Base-by-base conservation (phyloP, 1,139 yeast genomes). In the Pichia norvegensis region DNA sequence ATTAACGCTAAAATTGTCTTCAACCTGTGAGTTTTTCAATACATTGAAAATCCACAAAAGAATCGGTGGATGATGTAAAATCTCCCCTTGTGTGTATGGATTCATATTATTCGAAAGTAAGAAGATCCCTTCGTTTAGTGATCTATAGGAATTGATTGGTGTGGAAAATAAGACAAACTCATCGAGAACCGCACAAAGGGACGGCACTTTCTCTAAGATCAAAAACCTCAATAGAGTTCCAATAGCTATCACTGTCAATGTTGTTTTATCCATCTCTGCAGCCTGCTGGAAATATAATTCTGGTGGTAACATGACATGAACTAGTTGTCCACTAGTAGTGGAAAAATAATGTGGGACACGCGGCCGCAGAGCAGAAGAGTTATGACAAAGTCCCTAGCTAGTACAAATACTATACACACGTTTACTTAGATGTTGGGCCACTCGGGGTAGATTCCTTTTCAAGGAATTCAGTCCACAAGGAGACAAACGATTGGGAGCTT, bases 381-480 rank as follows among this genome's bases (percentile, higher is more conserved):
- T n/a, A n/a, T n/a, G n/a, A n/a, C n/a, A n/a, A n/a, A n/a, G n/a
- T n/a, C n/a, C n/a, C n/a, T n/a, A n/a, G n/a, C n/a, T n/a, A n/a
- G n/a, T n/a, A n/a, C n/a, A n/a, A n/a, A 25, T 25, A 25, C 27
- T 20, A 20, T 16, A 33, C 36, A 19, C 17, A 10, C 6, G 36
- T 16, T 9, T 11, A n/a, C 35, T 13, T 21, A 21, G 38, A 25
- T 20, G 31, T 16, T 16, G 37, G n/a, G 14, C 20, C 36, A 21
- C 48, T 45, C 8, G 62, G 61, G 8, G 65, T 61, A 14, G 65
- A 57, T 46, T 87, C 95, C 54, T 83, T 81, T 56, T 88, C 96
- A 52, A 88, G 68, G 56, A 80, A 88, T 49, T 88, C 96, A 1
- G 96, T 88, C 90, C 95, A 87, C 49, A 85, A 66, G 1, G 92